Evolutionary conservation across 305 asterid genomes (phyloP).

Genomic region (Fraxinus floribunda): DNA sequence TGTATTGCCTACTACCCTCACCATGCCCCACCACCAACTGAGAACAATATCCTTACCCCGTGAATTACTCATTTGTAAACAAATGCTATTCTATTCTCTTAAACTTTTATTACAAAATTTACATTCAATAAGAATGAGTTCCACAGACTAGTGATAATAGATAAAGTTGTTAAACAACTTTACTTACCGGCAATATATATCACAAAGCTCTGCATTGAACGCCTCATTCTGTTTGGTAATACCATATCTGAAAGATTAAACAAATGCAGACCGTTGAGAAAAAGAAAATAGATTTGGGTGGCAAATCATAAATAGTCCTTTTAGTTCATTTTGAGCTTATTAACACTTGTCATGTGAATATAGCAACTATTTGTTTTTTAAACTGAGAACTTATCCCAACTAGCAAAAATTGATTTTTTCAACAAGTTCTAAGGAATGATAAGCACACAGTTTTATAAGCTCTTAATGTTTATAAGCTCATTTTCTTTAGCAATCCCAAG

Average conservation of each 20-base stretch:
- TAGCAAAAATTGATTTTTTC: not conserved
- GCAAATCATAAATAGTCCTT: not conserved
- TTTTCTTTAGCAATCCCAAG: not conserved
- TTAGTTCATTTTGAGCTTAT: not conserved
- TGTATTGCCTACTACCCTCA: not conserved
- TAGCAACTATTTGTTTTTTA: not conserved
- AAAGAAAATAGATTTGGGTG: not conserved
- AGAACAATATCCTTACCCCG: not conserved
- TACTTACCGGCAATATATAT: slow-evolving; percentile 83
- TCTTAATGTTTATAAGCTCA: not conserved
- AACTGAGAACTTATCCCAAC: not conserved
- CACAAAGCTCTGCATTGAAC: slow-evolving; percentile 87
- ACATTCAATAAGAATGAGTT: not conserved
- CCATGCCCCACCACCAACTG: not conserved
- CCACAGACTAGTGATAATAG: not conserved
- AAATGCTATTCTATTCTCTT: not conserved
- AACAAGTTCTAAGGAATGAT: not conserved
- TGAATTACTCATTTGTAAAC: slow-evolving; percentile 1
- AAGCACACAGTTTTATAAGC: not conserved
- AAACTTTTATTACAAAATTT: not conserved
- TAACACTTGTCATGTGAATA: not conserved
- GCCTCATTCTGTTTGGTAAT: slow-evolving; percentile 88
- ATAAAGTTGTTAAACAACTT: not conserved
- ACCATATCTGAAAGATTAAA: slow-evolving; percentile 65
- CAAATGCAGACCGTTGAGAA: slow-evolving; percentile 14